Percentiles rank a stretch among this genome's conserved stretches.
Conservation (phyloP, 177 flowering plant genomes). For the Tripterygium wilfordii region DNA sequence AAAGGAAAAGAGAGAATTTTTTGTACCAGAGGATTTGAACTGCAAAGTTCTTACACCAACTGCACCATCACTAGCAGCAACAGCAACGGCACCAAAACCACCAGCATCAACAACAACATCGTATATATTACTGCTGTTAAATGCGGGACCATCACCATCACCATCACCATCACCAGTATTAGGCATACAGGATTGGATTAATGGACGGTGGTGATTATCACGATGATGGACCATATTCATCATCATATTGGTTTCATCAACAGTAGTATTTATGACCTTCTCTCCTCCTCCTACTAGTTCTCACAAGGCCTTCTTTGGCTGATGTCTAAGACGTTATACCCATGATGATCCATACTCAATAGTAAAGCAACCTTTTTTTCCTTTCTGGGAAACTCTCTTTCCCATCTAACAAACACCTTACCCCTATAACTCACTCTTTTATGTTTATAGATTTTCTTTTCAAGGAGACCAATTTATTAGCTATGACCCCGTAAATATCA, state of each 20-base stretch:
- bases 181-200: no score
- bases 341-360: not conserved
- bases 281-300: not conserved
- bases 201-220: slow-evolving; percentile 16
- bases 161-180: slow-evolving; percentile 5
- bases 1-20: not conserved
- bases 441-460: no score
- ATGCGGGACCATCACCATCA: slow-evolving; percentile 16
- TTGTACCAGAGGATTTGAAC: slow-evolving; percentile 32
- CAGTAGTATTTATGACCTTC: not conserved
- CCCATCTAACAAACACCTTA: not conserved
- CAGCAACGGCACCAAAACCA: not conserved
- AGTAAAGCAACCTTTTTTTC: slow-evolving; percentile 7
- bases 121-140: slow-evolving; percentile 8
- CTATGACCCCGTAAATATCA: not conserved
- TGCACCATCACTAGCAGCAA: slow-evolving; percentile 1
- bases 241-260: slow-evolving; percentile 4
- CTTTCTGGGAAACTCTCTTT: slow-evolving; percentile 4
- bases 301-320: not conserved
- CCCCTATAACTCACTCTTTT: not conserved
- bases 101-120: slow-evolving; percentile 6
- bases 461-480: not conserved
- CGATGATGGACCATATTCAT: no score
- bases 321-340: slow-evolving; percentile 13
- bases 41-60: slow-evolving; percentile 10